Evolutionary conservation across 345 rosid species (phyloP).

Genomic region (Draba incana): DNA sequence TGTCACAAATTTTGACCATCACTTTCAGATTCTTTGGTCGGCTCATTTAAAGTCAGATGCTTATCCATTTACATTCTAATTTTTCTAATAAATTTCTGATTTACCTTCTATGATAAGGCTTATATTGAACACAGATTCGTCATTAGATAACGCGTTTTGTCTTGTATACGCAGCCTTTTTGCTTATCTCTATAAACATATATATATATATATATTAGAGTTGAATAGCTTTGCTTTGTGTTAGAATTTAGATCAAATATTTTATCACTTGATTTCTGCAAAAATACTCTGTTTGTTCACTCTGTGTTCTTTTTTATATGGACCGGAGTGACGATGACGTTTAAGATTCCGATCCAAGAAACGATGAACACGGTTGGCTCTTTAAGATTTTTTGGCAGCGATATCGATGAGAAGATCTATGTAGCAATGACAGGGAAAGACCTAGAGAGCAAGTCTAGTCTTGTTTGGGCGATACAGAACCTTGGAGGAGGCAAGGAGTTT

Average conservation of each 20-base stretch:
- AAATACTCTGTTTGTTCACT: background rate
- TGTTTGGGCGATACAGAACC: conserved; percentile 63
- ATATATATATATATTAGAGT: background rate
- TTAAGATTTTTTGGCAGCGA: conserved; percentile 12
- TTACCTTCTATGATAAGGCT: conserved; percentile 1
- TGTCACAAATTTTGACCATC: conserved; percentile 17
- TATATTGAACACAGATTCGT: background rate
- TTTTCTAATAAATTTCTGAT: background rate
- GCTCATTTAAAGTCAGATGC: conserved; percentile 19
- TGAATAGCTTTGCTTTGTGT: conserved; percentile 4
- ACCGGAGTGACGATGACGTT: conserved; percentile 19
- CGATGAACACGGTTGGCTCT: conserved; percentile 24
- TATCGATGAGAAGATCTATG: conserved; percentile 51
- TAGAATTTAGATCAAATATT: background rate
- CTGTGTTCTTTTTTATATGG: conserved; percentile 30
- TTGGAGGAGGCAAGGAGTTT: conserved; percentile 59
- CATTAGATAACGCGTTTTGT: background rate
- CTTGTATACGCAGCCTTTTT: conserved; percentile 3
- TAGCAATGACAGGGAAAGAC: conserved; percentile 55
- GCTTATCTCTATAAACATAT: background rate
- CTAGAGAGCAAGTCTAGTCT: conserved; percentile 50
- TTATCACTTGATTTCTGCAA: background rate
- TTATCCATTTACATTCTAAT: conserved; percentile 16
- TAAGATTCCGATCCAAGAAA: conserved; percentile 38
- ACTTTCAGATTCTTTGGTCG: conserved; percentile 32